A percentile compares a stretch with the other conserved stretches of the same genome.
phyloP scores from a whole-genome alignment of 345 rosid genomes.

The Populus alba region DNA sequence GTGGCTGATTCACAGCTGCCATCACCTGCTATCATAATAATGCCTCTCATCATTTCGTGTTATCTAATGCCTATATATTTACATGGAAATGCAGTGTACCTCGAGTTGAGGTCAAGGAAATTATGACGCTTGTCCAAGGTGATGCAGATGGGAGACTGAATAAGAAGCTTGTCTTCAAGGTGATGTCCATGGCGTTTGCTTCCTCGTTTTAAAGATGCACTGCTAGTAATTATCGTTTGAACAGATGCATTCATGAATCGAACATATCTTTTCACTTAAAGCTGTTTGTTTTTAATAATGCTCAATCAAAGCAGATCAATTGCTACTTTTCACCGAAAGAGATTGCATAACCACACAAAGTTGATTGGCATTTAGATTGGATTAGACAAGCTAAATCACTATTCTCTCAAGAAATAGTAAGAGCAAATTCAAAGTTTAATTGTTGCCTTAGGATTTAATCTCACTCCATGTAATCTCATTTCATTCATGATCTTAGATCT shows the following conservation, averaged over 20 bases:
- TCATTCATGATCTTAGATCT: neutral
- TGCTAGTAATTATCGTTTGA: neutral
- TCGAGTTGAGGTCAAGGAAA: neutral
- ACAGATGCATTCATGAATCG: neutral
- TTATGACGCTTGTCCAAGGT: neutral
- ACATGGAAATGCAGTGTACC: slow-evolving; percentile 7
- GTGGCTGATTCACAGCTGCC: too few relatives aligned
- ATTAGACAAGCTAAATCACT: neutral
- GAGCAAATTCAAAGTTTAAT: neutral
- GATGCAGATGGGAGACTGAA: neutral
- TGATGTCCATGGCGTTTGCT: neutral
- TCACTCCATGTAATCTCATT: neutral
- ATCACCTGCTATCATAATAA: neutral
- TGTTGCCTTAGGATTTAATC: neutral
- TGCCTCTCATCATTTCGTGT: neutral
- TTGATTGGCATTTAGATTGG: neutral
- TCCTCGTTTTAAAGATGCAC: neutral
- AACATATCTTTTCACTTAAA: neutral
- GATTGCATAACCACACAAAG: neutral
- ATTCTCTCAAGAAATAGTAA: neutral
- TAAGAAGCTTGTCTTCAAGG: neutral
- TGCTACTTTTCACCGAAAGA: neutral
- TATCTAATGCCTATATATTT: neutral
- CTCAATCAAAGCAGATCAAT: neutral
- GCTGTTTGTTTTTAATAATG: neutral